Evolutionary conservation across 345 rosid species (phyloP).

Genomic region (Orychophragmus violaceus): DNA sequence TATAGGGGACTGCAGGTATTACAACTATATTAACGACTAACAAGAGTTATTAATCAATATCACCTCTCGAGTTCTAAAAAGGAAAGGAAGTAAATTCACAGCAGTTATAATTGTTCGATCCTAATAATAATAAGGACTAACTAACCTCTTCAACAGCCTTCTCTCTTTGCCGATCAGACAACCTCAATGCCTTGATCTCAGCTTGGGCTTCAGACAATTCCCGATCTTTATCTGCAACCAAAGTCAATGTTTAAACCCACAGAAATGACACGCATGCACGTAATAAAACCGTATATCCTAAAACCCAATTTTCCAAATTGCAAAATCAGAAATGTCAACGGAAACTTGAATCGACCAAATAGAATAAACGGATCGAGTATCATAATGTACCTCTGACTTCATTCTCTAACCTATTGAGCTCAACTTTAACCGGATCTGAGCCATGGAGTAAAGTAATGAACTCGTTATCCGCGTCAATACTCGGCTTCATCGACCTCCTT

Average conservation of each 20-base stretch:
- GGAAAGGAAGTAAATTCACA: background rate
- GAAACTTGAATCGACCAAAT: slow-evolving; percentile 27
- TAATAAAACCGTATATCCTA: background rate
- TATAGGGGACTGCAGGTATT: too few relatives aligned
- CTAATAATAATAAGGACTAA: background rate
- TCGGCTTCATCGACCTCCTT: slow-evolving; percentile 72
- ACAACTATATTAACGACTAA: too few relatives aligned
- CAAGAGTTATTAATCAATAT: background rate
- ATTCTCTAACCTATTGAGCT: slow-evolving; percentile 95
- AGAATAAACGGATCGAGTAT: slow-evolving; percentile 58
- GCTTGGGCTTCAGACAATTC: slow-evolving; percentile 91
- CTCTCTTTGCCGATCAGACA: slow-evolving; percentile 81
- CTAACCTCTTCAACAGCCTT: slow-evolving; percentile 99
- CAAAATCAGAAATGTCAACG: slow-evolving; percentile 18
- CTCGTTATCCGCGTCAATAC: slow-evolving; percentile 85
- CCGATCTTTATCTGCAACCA: slow-evolving; percentile 77
- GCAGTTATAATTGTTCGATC: background rate
- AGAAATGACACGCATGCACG: slow-evolving; percentile 21
- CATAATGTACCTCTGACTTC: slow-evolving; percentile 85
- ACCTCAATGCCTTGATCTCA: slow-evolving; percentile 83
- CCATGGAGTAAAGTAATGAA: slow-evolving; percentile 87
- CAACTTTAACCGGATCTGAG: slow-evolving; percentile 98
- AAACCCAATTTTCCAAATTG: background rate
- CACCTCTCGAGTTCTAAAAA: background rate
- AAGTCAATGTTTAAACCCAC: slow-evolving; percentile 11